These are phyloP conservation scores for Abrus pulchellus DNA, from an alignment of 306 rosid genomes.

Conservation along the genomic window DNA sequence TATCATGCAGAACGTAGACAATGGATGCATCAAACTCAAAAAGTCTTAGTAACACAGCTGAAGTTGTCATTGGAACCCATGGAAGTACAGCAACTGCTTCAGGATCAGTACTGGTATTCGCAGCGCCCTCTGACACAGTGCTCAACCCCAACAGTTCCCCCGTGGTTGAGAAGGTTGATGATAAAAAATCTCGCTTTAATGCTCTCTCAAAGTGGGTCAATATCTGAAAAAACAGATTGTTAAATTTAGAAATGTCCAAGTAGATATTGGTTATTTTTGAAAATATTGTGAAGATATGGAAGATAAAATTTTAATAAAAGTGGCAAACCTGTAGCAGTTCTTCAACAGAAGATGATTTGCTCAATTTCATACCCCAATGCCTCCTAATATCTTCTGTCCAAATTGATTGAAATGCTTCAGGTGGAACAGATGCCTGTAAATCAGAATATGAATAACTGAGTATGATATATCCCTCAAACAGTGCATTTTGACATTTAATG, in stretches of 20 bases:
- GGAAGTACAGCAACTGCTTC: conserved; percentile 75
- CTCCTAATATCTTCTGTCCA: conserved; percentile 78
- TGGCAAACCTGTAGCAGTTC: conserved; percentile 79
- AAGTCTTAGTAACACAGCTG: conserved; percentile 85
- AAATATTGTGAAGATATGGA: conserved; percentile 29
- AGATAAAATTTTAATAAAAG: conserved; percentile 14
- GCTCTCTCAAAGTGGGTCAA: conserved; percentile 81
- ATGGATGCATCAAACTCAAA: conserved; percentile 81
- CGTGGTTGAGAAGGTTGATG: conserved; percentile 72
- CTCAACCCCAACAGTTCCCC: conserved; percentile 71
- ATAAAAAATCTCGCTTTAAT: conserved; percentile 70
- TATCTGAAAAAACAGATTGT: conserved; percentile 60
- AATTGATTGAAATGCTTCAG: conserved; percentile 75
- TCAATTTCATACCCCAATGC: conserved; percentile 80
- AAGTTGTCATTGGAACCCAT: conserved; percentile 88
- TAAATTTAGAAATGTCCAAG: conserved; percentile 37
- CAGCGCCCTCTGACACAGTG: conserved; percentile 51
- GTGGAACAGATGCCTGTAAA: conserved; percentile 77
- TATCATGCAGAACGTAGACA: conserved; percentile 59
- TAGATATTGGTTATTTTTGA: background rate
- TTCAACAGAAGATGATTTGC: conserved; percentile 68
- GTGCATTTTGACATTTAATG: conserved; percentile 15
- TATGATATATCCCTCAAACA: background rate
- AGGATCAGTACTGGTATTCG: conserved; percentile 52
- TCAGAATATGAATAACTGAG: conserved; percentile 21